A percentile compares a stretch with the other conserved stretches of the same genome.
These are phyloP conservation scores for Cladosporium sp. DNA, from an alignment of 2,329 filamentous ascomycete genomes.

Conservation along the genomic window DNA sequence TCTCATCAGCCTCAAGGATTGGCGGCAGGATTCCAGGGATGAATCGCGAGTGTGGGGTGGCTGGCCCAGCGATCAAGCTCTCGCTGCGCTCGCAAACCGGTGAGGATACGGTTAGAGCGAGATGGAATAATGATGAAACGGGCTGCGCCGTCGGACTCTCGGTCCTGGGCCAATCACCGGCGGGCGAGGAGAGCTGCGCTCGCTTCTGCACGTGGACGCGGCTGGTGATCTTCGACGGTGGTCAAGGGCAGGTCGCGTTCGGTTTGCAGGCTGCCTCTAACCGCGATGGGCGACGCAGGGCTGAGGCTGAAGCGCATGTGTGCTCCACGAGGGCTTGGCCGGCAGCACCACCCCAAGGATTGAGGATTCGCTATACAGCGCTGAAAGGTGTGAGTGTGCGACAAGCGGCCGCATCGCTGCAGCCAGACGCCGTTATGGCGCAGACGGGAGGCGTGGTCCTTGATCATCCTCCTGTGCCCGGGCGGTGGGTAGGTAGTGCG, in stretches of 20 bases:
- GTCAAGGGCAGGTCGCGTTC: constrained; percentile 8
- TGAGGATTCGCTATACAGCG: background rate
- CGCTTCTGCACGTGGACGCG: constrained; percentile 9
- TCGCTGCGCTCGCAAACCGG: background rate
- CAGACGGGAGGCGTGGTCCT: constrained; percentile 2
- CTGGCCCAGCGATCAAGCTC: background rate
- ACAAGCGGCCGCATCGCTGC: background rate
- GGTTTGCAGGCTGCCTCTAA: constrained; percentile 1
- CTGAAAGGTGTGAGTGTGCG: background rate
- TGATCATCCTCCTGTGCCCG: constrained; percentile 10
- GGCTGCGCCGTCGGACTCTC: background rate
- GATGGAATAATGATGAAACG: background rate
- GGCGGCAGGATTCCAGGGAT: constrained; percentile 4
- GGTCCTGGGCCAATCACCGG: background rate
- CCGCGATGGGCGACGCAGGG: constrained; percentile 4
- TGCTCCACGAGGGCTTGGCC: constrained; percentile 11
- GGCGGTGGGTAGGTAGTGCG: background rate
- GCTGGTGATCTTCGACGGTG: constrained; percentile 3
- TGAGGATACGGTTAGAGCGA: background rate
- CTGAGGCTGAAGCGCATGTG: constrained; percentile 11
- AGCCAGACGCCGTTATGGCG: constrained; percentile 9
- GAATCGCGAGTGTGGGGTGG: background rate
- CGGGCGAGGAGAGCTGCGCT: background rate
- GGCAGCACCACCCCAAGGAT: background rate
- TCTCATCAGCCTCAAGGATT: constrained; percentile 5